phyloP scores from a whole-genome alignment of 768 basidiomycete species.

The Xerocomellus amylosporus region DNA sequence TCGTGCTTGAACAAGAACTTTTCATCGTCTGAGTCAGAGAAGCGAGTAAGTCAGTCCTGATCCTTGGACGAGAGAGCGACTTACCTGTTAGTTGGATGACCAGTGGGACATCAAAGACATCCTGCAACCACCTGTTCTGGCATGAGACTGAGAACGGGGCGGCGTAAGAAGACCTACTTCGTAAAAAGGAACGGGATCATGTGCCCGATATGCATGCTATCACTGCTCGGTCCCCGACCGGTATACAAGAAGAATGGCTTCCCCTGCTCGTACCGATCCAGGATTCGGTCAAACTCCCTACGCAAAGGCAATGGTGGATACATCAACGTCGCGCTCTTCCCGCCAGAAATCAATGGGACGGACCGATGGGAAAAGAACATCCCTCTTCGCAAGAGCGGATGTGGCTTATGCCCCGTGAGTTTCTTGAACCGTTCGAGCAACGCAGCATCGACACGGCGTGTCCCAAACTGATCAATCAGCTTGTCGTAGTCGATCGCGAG shows the following conservation, averaged over 20 bases:
- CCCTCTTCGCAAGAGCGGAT: constrained; percentile 83
- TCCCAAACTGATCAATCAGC: constrained; percentile 91
- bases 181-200: constrained; percentile 98
- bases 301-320: not conserved
- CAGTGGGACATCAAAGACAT: constrained; percentile 90
- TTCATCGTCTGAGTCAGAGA: constrained; percentile 75
- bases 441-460: constrained; percentile 70
- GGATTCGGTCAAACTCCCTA: constrained; percentile 90
- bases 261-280: constrained; percentile 93
- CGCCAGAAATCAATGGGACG: constrained; percentile 20
- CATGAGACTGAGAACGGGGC: not conserved
- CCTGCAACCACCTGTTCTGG: constrained; percentile 82
- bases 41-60: not conserved
- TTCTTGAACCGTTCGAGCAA: constrained; percentile 87
- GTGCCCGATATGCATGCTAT: constrained; percentile 97
- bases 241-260: constrained; percentile 99
- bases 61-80: constrained; percentile 9
- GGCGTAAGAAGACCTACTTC: constrained; percentile 55
- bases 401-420: constrained; percentile 84
- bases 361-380: constrained; percentile 99
- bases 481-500: constrained; percentile 97
- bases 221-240: constrained; percentile 93
- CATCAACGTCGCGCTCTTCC: not conserved
- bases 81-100: constrained; percentile 93
- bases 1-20: constrained; percentile 98